Evolutionary conservation across 129 eudicot species (phyloP).

Genomic region (Scalesia atractyloides): DNA sequence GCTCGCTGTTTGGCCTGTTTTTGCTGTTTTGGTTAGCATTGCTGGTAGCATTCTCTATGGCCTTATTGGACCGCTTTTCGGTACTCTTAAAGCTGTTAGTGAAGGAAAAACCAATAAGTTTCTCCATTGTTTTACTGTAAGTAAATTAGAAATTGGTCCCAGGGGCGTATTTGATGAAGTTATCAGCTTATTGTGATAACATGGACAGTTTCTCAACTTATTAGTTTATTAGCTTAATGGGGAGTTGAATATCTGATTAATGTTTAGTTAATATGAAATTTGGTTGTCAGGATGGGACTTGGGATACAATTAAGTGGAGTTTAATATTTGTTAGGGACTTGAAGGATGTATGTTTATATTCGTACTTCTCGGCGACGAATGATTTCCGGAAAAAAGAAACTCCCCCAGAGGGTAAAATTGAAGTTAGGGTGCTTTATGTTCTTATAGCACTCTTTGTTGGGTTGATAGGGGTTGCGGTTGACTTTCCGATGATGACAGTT

Average conservation of each 20-base stretch:
- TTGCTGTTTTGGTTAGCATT: slow-evolving; percentile 56
- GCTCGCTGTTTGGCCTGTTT: slow-evolving; percentile 64
- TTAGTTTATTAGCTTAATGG: neutral
- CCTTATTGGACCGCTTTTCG: slow-evolving; percentile 76
- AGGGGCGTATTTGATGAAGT: neutral
- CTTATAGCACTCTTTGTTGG: slow-evolving; percentile 67
- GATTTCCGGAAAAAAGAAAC: slow-evolving; percentile 66
- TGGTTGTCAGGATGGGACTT: slow-evolving; percentile 74
- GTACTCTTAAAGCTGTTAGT: slow-evolving; percentile 85
- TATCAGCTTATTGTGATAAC: neutral
- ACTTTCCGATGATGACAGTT: slow-evolving; percentile 66
- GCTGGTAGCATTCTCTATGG: slow-evolving; percentile 81
- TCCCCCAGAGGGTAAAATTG: slow-evolving; percentile 56
- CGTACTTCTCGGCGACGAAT: slow-evolving; percentile 74
- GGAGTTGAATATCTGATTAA: too few relatives aligned
- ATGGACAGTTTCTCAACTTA: neutral
- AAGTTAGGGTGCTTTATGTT: slow-evolving; percentile 67
- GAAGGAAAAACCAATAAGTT: slow-evolving; percentile 73
- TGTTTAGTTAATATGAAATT: slow-evolving; percentile 5
- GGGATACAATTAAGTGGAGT: slow-evolving; percentile 63
- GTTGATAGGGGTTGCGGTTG: slow-evolving; percentile 55
- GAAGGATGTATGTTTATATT: slow-evolving; percentile 64
- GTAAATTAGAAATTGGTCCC: slow-evolving; percentile 29
- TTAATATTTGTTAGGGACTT: slow-evolving; percentile 74
- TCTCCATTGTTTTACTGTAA: slow-evolving; percentile 57